phyloP scores from a whole-genome alignment of 2,329 filamentous ascomycete species.

The Basipetospora chlamydospora region DNA sequence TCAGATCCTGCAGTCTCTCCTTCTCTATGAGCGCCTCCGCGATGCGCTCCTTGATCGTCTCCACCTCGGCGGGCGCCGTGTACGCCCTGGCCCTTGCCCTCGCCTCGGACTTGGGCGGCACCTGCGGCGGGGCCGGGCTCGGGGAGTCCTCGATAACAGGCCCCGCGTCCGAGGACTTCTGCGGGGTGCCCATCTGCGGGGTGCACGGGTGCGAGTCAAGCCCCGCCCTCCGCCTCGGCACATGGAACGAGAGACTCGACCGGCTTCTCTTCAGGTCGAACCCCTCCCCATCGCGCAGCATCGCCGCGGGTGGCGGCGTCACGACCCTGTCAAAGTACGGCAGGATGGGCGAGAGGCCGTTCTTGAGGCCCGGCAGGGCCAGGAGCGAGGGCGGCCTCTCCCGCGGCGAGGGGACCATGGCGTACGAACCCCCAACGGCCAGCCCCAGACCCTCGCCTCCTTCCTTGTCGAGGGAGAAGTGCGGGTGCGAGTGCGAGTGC shows the following conservation, averaged over 20 bases:
- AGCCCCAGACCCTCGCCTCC: too few relatives aligned
- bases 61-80: slow-evolving; percentile 28
- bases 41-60: slow-evolving; percentile 38
- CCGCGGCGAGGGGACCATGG: too few relatives aligned
- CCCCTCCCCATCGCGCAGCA: slow-evolving; percentile 21
- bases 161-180: too few relatives aligned
- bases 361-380: slow-evolving; percentile 39
- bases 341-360: slow-evolving; percentile 38
- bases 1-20: slow-evolving; percentile 42
- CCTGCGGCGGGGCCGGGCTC: slow-evolving; percentile 16
- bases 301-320: slow-evolving; percentile 24
- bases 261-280: slow-evolving; percentile 26
- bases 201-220: slow-evolving; percentile 18
- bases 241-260: slow-evolving; percentile 40
- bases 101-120: slow-evolving; percentile 25
- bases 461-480: slow-evolving; percentile 14
- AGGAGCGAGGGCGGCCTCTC: slow-evolving; percentile 27
- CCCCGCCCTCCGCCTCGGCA: slow-evolving; percentile 30
- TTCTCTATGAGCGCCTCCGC: slow-evolving; percentile 43
- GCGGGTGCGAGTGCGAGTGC: slow-evolving; percentile 27
- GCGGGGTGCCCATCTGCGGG: background rate
- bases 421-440: too few relatives aligned
- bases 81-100: slow-evolving; percentile 23
- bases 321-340: slow-evolving; percentile 29
- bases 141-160: slow-evolving; percentile 10